Evolutionary conservation across 306 rosid genomes (phyloP).

Genomic region (Dicorynia guianensis): DNA sequence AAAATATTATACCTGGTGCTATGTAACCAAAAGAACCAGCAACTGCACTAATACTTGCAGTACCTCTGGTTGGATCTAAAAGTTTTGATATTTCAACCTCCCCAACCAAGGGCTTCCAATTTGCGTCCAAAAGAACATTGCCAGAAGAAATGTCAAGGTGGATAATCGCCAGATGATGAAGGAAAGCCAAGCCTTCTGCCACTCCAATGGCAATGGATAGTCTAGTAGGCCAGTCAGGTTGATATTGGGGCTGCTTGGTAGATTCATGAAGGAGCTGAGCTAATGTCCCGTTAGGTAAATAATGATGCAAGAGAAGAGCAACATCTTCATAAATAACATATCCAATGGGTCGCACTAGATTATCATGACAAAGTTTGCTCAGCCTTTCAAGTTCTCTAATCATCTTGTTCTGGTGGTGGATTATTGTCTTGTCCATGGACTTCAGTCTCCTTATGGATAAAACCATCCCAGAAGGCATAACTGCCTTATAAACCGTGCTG

Average conservation of each 20-base stretch:
- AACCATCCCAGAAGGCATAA: slow-evolving; percentile 94
- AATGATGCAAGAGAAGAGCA: slow-evolving; percentile 90
- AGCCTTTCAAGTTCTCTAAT: slow-evolving; percentile 96
- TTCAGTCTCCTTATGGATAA: slow-evolving; percentile 87
- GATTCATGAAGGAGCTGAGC: slow-evolving; percentile 92
- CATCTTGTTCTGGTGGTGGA: slow-evolving; percentile 97
- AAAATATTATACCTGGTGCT: slow-evolving; percentile 81
- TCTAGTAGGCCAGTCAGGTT: slow-evolving; percentile 94
- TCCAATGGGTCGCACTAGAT: slow-evolving; percentile 86
- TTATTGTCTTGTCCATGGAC: slow-evolving; percentile 93
- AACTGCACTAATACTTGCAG: slow-evolving; percentile 97
- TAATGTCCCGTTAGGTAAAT: slow-evolving; percentile 84
- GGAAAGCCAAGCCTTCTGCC: slow-evolving; percentile 96
- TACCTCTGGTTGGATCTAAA: slow-evolving; percentile 92
- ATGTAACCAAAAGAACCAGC: slow-evolving; percentile 99
- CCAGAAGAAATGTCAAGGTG: slow-evolving; percentile 96
- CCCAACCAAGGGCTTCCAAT: slow-evolving; percentile 84
- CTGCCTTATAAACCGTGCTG: slow-evolving; percentile 92
- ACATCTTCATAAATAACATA: slow-evolving; percentile 95
- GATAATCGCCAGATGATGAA: slow-evolving; percentile 90
- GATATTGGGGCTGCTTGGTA: slow-evolving; percentile 70
- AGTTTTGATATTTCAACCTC: slow-evolving; percentile 98
- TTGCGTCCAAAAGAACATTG: slow-evolving; percentile 85
- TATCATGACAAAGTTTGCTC: slow-evolving; percentile 85
- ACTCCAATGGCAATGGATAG: slow-evolving; percentile 87